These are phyloP conservation scores for Penicillium olsonii DNA, from an alignment of 2,329 filamentous ascomycete genomes.

Conservation along the genomic window DNA sequence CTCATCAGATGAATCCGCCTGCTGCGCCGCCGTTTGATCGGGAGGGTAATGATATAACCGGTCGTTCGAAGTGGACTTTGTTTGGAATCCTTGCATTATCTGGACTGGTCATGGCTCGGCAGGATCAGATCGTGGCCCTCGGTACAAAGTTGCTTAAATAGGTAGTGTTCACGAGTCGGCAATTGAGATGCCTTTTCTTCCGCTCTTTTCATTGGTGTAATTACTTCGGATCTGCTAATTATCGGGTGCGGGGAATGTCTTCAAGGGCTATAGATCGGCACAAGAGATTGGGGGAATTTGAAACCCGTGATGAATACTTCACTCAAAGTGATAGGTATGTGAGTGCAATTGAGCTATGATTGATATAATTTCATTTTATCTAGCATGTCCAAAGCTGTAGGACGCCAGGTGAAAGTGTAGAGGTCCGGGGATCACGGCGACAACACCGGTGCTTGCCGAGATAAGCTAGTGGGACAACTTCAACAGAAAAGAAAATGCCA, in stretches of 20 bases:
- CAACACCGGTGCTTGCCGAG: not conserved
- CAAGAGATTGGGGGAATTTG: too few relatives aligned
- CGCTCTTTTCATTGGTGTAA: not conserved
- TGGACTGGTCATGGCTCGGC: not conserved
- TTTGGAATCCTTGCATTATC: conserved; percentile 15
- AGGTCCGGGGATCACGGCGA: conserved; percentile 1
- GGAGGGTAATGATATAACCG: conserved; percentile 16
- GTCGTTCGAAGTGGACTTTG: conserved; percentile 12
- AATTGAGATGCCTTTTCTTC: not conserved
- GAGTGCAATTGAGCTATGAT: too few relatives aligned
- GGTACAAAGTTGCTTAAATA: conserved; percentile 7
- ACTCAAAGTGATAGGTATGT: too few relatives aligned
- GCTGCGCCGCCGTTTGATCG: conserved; percentile 18
- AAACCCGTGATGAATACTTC: too few relatives aligned
- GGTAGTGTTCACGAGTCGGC: not conserved
- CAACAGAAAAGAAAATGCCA: not conserved
- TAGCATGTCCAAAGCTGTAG: too few relatives aligned
- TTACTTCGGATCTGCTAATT: not conserved
- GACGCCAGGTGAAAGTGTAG: too few relatives aligned
- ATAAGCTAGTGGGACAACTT: not conserved
- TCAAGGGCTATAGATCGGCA: not conserved
- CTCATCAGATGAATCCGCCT: conserved; percentile 11
- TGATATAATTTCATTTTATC: too few relatives aligned
- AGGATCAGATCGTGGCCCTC: conserved; percentile 1
- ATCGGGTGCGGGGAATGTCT: not conserved